Percentiles rank a stretch among this genome's conserved stretches.
Conservation (phyloP, 179 eudicot genomes). For the Silene coronaria region DNA sequence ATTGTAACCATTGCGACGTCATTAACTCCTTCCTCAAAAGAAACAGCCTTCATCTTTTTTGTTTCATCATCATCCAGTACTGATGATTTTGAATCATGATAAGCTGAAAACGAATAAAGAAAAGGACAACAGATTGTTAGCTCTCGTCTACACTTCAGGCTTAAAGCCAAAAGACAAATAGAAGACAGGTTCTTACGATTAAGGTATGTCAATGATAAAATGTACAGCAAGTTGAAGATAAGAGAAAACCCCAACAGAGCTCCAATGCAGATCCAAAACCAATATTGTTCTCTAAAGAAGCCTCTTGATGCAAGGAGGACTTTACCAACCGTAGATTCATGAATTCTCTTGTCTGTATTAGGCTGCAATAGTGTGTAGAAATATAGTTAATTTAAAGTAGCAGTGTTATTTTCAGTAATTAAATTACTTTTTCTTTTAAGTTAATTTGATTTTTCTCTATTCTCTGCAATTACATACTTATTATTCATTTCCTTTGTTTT, state of each 20-base stretch:
- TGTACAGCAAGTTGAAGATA: constrained; percentile 55
- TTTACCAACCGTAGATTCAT: constrained; percentile 54
- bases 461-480: no score
- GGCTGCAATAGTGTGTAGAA: constrained; percentile 36
- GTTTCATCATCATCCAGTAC: constrained; percentile 16
- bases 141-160: background rate
- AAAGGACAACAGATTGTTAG: background rate
- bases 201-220: constrained; percentile 44
- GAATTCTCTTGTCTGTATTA: constrained; percentile 43
- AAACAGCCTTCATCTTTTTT: background rate
- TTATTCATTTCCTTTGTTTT: no score
- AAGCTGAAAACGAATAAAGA: constrained; percentile 12
- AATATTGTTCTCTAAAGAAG: constrained; percentile 42
- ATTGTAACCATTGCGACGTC: background rate
- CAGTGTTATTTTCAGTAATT: background rate
- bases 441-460: no score
- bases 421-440: no score
- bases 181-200: constrained; percentile 46
- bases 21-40: background rate
- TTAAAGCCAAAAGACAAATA: background rate
- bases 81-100: constrained; percentile 8
- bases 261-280: constrained; percentile 59
- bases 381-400: background rate
- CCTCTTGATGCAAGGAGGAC: constrained; percentile 58
- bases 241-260: constrained; percentile 60